Evolutionary conservation across 192 early-diverging fungal genomes (phyloP), one percentile per base, ranked within the genome.

Genomic region (Backusella liffmaniae): DNA sequence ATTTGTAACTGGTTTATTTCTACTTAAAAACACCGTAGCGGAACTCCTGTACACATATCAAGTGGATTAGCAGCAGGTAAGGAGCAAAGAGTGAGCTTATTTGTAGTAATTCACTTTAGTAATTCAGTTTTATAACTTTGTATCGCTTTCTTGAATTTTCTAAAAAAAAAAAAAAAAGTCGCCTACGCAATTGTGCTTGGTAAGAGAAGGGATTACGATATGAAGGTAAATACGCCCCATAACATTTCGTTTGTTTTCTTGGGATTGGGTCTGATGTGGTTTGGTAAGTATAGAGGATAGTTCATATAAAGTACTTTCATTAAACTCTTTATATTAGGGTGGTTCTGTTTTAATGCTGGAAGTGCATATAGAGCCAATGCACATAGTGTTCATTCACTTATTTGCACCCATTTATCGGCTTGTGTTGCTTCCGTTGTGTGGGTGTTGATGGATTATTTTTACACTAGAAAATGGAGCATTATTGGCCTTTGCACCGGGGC

Each of bases 401-500:
- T 95, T 80, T 89, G 88, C 68, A 96, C 96, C n/a, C 90, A 89
- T 77, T 59, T 95, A 37, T 89, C 94, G 0, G 92, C 88, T 36
- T 90, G 91, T 35, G 79, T 89, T 1, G 94, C 86, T 4, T 92
- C 84, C 12, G 62, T 95, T 36, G 86, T 91, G 26, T 96, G 92
- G 91, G 83, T 92, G 62, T 76, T 91, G 37, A 77, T 92, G 80
- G 93, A 95, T 42, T 94, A 90, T 80, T 79, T 88, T 42, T 77
- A 85, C 72, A 86, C 88, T 76, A 83, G 86, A 75, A 94, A 94
- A 84, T 84, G 90, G 78, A 92, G 91, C 3, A 89, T 89, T 70
- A 89, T 97, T 62, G 95, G 92, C n/a, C 92, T 94, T 77, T 97
- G 95, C 84, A 91, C 91, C 10, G 96, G 96, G 46, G 95, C 94